Conservation (phyloP, 257 asterid genomes). For the Lycium ferocissimum region DNA sequence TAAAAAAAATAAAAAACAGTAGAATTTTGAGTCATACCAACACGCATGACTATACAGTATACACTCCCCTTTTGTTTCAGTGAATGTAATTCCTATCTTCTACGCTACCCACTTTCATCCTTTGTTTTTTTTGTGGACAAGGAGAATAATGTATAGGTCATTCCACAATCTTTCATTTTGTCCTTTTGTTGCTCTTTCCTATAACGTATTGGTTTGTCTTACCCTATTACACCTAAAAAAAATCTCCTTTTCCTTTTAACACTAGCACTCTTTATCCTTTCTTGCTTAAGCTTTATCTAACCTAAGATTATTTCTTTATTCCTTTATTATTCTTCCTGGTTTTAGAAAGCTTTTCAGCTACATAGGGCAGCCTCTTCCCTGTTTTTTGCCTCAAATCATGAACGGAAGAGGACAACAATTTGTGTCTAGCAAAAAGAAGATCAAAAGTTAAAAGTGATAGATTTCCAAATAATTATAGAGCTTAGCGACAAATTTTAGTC, state of each 20-base stretch:
- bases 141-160: conserved; percentile 25
- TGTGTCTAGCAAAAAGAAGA: not conserved
- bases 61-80: no score
- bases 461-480: not conserved
- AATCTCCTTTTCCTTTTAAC: not conserved
- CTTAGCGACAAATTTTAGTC: not conserved
- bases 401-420: not conserved
- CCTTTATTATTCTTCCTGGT: not conserved
- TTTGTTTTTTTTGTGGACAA: conserved; percentile 9
- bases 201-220: conserved; percentile 32
- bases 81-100: conserved; percentile 28
- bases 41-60: conserved; percentile 12
- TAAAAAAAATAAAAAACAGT: no score
- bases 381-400: conserved; percentile 1
- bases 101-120: conserved; percentile 2
- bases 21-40: conserved; percentile 40
- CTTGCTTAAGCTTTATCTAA: conserved; percentile 24
- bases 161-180: conserved; percentile 4
- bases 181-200: conserved; percentile 28
- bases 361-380: not conserved
- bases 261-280: conserved; percentile 15
- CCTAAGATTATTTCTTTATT: conserved; percentile 17
- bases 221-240: conserved; percentile 18
- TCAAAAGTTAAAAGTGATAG: not conserved
- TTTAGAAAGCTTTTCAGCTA: not conserved